phyloP scores from a whole-genome alignment of 768 basidiomycete species.

The Suillus alpinus region DNA sequence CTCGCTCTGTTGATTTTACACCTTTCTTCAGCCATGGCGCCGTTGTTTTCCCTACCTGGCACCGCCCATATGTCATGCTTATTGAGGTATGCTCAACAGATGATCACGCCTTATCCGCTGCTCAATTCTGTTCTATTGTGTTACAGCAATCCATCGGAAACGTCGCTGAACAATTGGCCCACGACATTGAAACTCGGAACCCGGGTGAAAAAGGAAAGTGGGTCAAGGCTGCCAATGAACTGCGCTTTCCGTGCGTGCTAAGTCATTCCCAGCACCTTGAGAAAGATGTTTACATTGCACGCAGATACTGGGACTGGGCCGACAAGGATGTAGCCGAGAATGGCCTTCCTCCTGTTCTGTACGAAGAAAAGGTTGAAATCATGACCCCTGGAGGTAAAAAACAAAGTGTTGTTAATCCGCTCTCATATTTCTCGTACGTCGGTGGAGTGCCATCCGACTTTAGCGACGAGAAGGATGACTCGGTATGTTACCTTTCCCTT shows the following conservation, averaged over 20 bases:
- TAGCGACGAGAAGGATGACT: conserved; percentile 1
- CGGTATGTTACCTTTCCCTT: conserved; percentile 7
- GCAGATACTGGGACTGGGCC: conserved; percentile 30
- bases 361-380: conserved; percentile 12
- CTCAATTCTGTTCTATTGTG: background rate
- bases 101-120: background rate
- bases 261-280: background rate
- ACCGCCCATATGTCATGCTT: conserved; percentile 28
- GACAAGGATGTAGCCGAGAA: conserved; percentile 15
- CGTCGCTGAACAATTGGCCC: conserved; percentile 20
- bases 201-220: conserved; percentile 17
- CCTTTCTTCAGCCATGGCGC: conserved; percentile 15
- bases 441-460: conserved; percentile 20
- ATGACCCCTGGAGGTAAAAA: conserved; percentile 5
- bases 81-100: conserved; percentile 16
- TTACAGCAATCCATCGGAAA: conserved; percentile 27
- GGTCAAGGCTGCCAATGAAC: conserved; percentile 18
- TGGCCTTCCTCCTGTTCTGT: conserved; percentile 22
- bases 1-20: background rate
- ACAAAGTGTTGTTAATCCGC: conserved; percentile 17
- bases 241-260: conserved; percentile 26
- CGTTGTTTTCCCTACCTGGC: conserved; percentile 24
- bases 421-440: conserved; percentile 15
- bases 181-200: conserved; percentile 21
- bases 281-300: background rate